Conservation (phyloP, 2,329 filamentous ascomycete species). For the Colletotrichum coccodes region DNA sequence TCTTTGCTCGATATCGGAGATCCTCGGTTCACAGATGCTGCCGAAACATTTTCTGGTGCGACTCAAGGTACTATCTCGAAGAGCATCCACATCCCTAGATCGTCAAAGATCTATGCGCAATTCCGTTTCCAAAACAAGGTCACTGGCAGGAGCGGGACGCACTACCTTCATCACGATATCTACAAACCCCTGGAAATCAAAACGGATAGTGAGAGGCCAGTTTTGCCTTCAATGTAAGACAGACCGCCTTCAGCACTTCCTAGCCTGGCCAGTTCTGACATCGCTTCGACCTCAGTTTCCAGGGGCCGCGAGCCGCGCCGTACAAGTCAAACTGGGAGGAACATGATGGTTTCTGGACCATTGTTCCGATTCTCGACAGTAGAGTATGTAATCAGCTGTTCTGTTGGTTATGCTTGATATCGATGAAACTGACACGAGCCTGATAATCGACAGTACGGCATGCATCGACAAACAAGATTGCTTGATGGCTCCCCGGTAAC, state of each 20-base stretch:
- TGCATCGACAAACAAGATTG: neutral
- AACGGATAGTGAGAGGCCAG: neutral
- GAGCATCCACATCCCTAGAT: constrained; percentile 3
- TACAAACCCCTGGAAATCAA: neutral
- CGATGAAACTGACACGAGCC: neutral
- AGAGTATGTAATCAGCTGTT: neutral
- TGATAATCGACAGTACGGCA: neutral
- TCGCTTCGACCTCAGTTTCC: neutral
- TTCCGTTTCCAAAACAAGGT: neutral
- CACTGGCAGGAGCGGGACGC: neutral
- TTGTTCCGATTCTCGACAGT: neutral
- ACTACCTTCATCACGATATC: constrained; percentile 13
- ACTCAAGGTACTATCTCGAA: neutral
- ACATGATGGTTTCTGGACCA: constrained; percentile 8
- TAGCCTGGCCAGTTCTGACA: neutral
- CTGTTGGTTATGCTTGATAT: neutral
- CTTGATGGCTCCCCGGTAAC: constrained; percentile 1
- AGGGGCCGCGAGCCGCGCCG: neutral
- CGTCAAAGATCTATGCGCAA: neutral
- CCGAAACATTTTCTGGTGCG: neutral
- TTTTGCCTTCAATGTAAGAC: neutral
- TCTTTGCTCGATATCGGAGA: neutral
- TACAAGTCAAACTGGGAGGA: neutral
- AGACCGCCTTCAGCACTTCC: too few relatives aligned
- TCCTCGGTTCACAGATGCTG: neutral